These are phyloP conservation scores for Spathaspora sp. DNA, from an alignment of 1,139 yeast genomes.

Conservation along the genomic window DNA sequence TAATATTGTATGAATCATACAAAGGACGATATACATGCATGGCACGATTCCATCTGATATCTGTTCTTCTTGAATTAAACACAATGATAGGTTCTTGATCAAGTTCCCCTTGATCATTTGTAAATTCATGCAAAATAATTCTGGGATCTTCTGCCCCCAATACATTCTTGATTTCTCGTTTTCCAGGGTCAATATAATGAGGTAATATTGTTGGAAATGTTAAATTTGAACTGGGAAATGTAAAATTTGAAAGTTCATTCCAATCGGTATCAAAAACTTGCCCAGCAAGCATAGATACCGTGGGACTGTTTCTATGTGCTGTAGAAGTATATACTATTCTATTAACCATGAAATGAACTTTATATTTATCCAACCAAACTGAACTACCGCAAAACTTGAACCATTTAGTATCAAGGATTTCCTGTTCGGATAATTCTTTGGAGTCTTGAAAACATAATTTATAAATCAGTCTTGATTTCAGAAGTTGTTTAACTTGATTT, in stretches of 20 bases:
- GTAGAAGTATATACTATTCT: constrained; percentile 14
- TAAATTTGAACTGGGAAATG: constrained; percentile 13
- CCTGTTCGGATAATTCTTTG: constrained; percentile 8
- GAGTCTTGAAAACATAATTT: constrained; percentile 7
- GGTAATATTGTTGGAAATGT: constrained; percentile 6
- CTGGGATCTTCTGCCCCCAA: too few species aligned
- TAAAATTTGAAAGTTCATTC: constrained; percentile 14
- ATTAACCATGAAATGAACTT: constrained; percentile 18
- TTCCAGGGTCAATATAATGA: too few species aligned
- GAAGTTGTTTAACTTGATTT: constrained; percentile 3
- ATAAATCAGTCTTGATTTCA: not conserved
- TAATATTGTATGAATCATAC: constrained; percentile 19
- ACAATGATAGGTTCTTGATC: constrained; percentile 45
- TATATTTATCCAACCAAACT: constrained; percentile 18
- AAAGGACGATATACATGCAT: constrained; percentile 34
- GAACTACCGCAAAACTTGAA: constrained; percentile 18
- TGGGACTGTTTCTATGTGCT: constrained; percentile 14
- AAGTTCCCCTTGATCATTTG: constrained; percentile 21
- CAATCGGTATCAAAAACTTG: constrained; percentile 18
- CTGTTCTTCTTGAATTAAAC: constrained; percentile 36
- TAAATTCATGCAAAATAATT: constrained; percentile 30
- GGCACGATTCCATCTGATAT: constrained; percentile 23
- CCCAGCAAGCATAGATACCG: constrained; percentile 16
- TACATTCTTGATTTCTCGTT: too few species aligned
- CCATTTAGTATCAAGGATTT: constrained; percentile 15